Evolutionary conservation across 495 filamentous ascomycete species (phyloP).

Genomic region (Beverwykella pulmonaria): DNA sequence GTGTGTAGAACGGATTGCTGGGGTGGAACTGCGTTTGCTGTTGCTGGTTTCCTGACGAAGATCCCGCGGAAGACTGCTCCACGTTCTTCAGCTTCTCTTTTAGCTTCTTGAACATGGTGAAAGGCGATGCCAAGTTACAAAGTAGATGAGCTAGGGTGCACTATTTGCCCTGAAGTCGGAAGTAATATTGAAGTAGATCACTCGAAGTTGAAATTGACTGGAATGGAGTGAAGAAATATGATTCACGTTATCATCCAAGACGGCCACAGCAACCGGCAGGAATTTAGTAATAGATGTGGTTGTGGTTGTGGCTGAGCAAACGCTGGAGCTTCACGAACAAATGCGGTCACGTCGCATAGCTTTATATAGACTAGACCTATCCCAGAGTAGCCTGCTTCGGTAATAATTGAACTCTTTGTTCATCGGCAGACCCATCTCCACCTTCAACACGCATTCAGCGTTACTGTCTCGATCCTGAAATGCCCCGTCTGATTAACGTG

Average conservation of each 20-base stretch:
- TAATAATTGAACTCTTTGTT: too few species aligned
- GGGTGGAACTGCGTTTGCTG: slow-evolving; percentile 22
- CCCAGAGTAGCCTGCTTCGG: too few species aligned
- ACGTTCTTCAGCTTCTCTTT: slow-evolving; percentile 29
- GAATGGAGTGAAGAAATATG: not conserved
- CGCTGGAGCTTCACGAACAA: not conserved
- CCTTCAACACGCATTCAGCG: too few species aligned
- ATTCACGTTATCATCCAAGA: not conserved
- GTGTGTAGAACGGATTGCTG: slow-evolving; percentile 30
- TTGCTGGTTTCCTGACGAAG: not conserved
- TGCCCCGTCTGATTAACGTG: too few species aligned
- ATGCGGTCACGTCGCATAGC: not conserved
- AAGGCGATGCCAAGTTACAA: too few species aligned
- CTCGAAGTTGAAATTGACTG: too few species aligned
- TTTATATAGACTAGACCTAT: too few species aligned
- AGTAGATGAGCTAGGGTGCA: not conserved
- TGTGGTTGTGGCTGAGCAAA: slow-evolving; percentile 8
- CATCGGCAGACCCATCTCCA: too few species aligned
- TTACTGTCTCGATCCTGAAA: too few species aligned
- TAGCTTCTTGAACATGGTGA: slow-evolving; percentile 32
- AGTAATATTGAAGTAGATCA: not conserved
- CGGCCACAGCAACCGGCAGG: not conserved
- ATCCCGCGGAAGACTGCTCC: not conserved
- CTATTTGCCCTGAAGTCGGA: not conserved
- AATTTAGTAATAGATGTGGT: not conserved